phyloP scores from a whole-genome alignment of 805 yeast genomes.

The Candida ulmi region DNA sequence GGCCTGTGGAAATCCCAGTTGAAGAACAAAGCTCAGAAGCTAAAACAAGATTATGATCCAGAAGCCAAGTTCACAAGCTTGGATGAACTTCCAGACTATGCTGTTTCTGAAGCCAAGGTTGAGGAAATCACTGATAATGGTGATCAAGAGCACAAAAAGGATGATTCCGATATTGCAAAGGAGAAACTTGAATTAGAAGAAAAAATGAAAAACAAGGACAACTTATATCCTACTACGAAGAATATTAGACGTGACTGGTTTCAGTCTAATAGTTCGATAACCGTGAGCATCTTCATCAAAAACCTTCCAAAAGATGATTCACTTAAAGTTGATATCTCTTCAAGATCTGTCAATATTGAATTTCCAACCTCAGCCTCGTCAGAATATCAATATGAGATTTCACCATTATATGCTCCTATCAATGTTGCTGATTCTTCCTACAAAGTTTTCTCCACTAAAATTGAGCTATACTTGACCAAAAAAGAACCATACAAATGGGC shows the following conservation, averaged over 20 bases:
- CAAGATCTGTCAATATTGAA: conserved; percentile 32
- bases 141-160: not conserved
- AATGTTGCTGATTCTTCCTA: conserved; percentile 38
- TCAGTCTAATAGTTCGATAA: conserved; percentile 53
- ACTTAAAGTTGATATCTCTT: conserved; percentile 33
- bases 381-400: conserved; percentile 52
- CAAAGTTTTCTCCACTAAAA: conserved; percentile 61
- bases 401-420: conserved; percentile 49
- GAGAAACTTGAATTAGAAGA: conserved; percentile 17
- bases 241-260: conserved; percentile 61
- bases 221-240: conserved; percentile 20
- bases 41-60: conserved; percentile 4
- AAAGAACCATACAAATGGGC: conserved; percentile 45
- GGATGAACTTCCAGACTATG: conserved; percentile 8
- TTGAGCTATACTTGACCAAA: conserved; percentile 65
- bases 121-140: conserved; percentile 1
- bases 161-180: conserved; percentile 4
- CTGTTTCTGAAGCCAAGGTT: not conserved
- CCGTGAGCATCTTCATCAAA: conserved; percentile 67
- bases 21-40: conserved; percentile 15
- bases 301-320: conserved; percentile 48
- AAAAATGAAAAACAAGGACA: conserved; percentile 20
- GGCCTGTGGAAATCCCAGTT: conserved; percentile 17
- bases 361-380: conserved; percentile 46
- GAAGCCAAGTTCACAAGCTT: conserved; percentile 3